Evolutionary conservation across 768 basidiomycete genomes (phyloP).

Genomic region (Leccinum uliginosum): DNA sequence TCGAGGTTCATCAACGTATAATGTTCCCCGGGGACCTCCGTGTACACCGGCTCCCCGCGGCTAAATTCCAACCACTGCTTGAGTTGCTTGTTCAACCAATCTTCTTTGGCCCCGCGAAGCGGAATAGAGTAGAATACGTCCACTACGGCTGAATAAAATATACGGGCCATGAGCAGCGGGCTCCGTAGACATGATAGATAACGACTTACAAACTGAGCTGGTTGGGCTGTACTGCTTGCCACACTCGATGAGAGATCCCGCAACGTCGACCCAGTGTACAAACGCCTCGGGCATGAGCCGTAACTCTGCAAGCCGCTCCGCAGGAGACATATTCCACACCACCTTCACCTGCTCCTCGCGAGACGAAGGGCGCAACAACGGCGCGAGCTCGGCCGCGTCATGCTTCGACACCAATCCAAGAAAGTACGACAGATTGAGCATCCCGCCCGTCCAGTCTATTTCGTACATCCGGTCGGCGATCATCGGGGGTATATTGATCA

Average conservation of each 20-base stretch:
- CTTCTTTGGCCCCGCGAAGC: conserved; percentile 14
- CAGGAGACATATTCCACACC: background rate
- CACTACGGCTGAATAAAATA: conserved; percentile 5
- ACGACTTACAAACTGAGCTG: conserved; percentile 19
- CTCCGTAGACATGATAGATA: background rate
- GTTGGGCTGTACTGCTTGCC: background rate
- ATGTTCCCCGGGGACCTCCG: conserved; percentile 20
- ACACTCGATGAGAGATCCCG: background rate
- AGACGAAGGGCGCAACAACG: background rate
- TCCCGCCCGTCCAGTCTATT: background rate
- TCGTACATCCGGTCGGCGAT: background rate
- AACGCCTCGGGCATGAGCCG: background rate
- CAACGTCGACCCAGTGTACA: background rate
- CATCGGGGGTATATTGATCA: background rate
- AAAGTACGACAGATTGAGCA: background rate
- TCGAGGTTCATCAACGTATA: conserved; percentile 26
- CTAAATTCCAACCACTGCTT: conserved; percentile 17
- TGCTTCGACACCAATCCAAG: background rate
- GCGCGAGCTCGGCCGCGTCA: background rate
- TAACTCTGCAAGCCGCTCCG: background rate
- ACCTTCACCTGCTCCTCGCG: background rate
- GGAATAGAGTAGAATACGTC: conserved; percentile 19
- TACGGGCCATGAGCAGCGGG: background rate
- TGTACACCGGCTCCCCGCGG: conserved; percentile 10
- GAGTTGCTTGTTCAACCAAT: conserved; percentile 22